Conservation (phyloP, 192 early-diverging fungal genomes). For the Umbelopsis sp. region DNA sequence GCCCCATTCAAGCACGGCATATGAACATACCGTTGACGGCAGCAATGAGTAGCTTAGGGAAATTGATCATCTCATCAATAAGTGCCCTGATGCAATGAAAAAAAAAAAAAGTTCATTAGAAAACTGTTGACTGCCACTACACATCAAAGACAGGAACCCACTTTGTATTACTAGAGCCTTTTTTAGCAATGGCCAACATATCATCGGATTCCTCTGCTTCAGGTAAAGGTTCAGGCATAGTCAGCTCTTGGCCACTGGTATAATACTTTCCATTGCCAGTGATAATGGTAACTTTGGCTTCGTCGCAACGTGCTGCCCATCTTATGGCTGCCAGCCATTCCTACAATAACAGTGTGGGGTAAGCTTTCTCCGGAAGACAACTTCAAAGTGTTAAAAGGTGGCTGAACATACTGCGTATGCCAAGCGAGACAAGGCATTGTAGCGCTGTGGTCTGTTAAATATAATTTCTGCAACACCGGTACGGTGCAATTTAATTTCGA, state of each 20-base stretch:
- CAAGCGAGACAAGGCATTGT: constrained; percentile 56
- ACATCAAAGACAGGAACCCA: neutral
- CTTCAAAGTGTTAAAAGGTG: neutral
- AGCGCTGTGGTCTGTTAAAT: constrained; percentile 58
- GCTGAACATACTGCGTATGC: constrained; percentile 41
- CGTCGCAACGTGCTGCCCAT: constrained; percentile 42
- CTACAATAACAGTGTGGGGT: neutral
- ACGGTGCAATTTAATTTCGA: constrained; percentile 39
- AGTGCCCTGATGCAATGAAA: neutral
- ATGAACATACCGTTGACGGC: constrained; percentile 58
- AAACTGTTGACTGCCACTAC: neutral
- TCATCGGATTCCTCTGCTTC: neutral
- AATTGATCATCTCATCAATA: constrained; percentile 46
- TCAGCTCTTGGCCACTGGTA: constrained; percentile 55
- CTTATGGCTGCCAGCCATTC: constrained; percentile 61
- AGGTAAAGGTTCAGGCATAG: constrained; percentile 8
- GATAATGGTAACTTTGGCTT: constrained; percentile 55
- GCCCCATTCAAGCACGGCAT: neutral
- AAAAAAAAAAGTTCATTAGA: neutral
- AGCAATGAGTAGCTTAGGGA: constrained; percentile 65
- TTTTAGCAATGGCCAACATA: neutral
- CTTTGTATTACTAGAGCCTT: constrained; percentile 28
- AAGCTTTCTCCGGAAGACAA: too few species aligned
- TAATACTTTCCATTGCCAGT: constrained; percentile 65
- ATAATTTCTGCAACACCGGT: constrained; percentile 61